Percentiles rank a stretch among this genome's conserved stretches.
These are phyloP conservation scores for Saraca asoca DNA, from an alignment of 331 rosid genomes.

Conservation along the genomic window DNA sequence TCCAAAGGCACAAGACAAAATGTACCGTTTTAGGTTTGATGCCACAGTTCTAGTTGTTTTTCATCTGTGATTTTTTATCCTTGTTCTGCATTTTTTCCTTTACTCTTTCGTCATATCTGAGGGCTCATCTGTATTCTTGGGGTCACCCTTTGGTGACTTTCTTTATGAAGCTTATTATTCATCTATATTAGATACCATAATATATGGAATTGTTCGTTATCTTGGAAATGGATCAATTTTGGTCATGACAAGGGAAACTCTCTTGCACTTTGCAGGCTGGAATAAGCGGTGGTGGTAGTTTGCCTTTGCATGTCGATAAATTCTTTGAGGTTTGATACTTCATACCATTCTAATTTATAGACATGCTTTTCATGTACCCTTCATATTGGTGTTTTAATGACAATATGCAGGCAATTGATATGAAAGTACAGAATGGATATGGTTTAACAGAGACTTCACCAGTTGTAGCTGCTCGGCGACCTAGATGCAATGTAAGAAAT, in stretches of 20 bases:
- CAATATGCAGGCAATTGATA: slow-evolving; percentile 74
- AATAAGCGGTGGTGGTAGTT: slow-evolving; percentile 90
- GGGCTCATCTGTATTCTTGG: background rate
- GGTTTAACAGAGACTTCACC: slow-evolving; percentile 96
- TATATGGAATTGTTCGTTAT: slow-evolving; percentile 23
- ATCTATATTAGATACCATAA: background rate
- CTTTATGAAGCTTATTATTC: no score
- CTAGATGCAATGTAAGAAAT: slow-evolving; percentile 67
- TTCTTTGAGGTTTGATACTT: slow-evolving; percentile 80
- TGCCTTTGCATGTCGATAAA: slow-evolving; percentile 70
- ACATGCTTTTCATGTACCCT: background rate
- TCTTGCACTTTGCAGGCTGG: slow-evolving; percentile 75
- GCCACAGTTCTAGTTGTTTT: background rate
- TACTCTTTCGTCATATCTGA: background rate
- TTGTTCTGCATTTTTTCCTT: background rate
- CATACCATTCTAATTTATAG: slow-evolving; percentile 1
- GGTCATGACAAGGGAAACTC: slow-evolving; percentile 30
- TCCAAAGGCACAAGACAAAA: background rate
- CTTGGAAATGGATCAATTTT: slow-evolving; percentile 32
- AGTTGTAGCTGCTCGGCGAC: slow-evolving; percentile 76
- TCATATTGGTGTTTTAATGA: slow-evolving; percentile 15
- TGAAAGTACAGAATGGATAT: slow-evolving; percentile 87
- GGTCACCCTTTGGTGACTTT: background rate
- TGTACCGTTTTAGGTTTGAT: background rate
- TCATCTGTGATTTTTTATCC: background rate